These are phyloP conservation scores for Hypoxylon sp. DNA, from an alignment of 2,329 filamentous ascomycete species.

Conservation along the genomic window DNA sequence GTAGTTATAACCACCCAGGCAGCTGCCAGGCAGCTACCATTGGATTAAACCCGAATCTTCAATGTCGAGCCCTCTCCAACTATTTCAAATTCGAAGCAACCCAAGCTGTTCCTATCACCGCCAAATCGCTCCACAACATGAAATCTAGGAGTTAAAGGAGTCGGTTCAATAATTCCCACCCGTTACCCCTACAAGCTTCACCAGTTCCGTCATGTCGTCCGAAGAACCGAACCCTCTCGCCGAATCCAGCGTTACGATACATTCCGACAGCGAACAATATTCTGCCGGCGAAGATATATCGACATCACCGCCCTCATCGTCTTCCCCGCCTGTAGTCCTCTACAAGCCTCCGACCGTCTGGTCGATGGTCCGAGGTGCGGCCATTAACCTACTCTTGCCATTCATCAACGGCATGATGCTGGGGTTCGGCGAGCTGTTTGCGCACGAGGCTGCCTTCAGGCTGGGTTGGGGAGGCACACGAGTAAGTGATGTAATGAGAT, in stretches of 20 bases:
- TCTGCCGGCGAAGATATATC: conserved; percentile 74
- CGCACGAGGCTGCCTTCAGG: conserved; percentile 93
- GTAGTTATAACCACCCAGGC: background rate
- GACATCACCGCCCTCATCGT: conserved; percentile 71
- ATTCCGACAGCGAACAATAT: conserved; percentile 87
- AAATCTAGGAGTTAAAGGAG: conserved; percentile 1
- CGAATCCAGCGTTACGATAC: conserved; percentile 81
- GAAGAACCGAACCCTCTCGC: conserved; percentile 69
- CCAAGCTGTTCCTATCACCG: background rate
- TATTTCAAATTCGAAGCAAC: conserved; percentile 21
- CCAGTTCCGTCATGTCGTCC: conserved; percentile 63
- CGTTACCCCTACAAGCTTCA: background rate
- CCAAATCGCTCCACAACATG: conserved; percentile 12
- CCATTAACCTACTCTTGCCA: conserved; percentile 94
- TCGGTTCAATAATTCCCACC: background rate
- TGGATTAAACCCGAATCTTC: conserved; percentile 26
- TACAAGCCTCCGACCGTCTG: conserved; percentile 92
- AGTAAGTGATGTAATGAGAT: conserved; percentile 65
- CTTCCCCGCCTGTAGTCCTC: conserved; percentile 79
- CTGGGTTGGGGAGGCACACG: conserved; percentile 95
- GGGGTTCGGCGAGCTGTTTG: conserved; percentile 96
- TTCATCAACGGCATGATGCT: conserved; percentile 99
- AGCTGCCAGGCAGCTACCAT: background rate
- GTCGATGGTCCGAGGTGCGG: conserved; percentile 86
- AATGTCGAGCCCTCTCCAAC: conserved; percentile 34